Evolutionary conservation across 2,329 filamentous ascomycete genomes (phyloP).

Genomic region (Magnaporthiopsis rhizophila): DNA sequence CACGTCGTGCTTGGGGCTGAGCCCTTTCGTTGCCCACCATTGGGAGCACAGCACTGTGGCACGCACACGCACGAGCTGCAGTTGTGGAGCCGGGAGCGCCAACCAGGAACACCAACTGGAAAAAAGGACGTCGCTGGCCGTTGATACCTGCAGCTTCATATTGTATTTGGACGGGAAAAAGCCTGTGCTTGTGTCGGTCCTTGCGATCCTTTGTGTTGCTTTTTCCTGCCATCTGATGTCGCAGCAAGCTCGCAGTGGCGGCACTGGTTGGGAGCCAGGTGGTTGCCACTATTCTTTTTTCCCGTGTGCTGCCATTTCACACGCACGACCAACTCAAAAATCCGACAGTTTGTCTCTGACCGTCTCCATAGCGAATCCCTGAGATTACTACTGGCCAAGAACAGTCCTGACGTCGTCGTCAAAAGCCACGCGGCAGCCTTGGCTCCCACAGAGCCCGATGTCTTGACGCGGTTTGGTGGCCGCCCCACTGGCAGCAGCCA

Average conservation of each 20-base stretch:
- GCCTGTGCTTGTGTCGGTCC: background rate
- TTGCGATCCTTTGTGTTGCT: background rate
- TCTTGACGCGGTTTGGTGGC: no score
- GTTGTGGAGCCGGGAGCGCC: background rate
- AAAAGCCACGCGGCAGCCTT: background rate
- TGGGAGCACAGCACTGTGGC: background rate
- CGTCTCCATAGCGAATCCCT: no score
- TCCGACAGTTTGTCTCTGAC: background rate
- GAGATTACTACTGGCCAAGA: background rate
- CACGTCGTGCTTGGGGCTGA: background rate
- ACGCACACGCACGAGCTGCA: background rate
- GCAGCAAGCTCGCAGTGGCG: no score
- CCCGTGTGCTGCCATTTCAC: background rate
- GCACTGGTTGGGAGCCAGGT: background rate
- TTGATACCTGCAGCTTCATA: background rate
- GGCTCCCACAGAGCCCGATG: background rate
- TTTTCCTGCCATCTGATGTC: background rate
- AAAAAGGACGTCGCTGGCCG: no score
- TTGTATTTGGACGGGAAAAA: background rate
- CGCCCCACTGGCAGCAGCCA: no score
- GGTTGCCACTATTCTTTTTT: background rate
- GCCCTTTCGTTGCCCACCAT: background rate
- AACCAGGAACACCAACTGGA: background rate
- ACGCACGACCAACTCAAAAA: background rate
- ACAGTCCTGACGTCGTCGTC: background rate